phyloP scores from a whole-genome alignment of 129 eudicot species.

The Rutidosis leptorrhynchoides region DNA sequence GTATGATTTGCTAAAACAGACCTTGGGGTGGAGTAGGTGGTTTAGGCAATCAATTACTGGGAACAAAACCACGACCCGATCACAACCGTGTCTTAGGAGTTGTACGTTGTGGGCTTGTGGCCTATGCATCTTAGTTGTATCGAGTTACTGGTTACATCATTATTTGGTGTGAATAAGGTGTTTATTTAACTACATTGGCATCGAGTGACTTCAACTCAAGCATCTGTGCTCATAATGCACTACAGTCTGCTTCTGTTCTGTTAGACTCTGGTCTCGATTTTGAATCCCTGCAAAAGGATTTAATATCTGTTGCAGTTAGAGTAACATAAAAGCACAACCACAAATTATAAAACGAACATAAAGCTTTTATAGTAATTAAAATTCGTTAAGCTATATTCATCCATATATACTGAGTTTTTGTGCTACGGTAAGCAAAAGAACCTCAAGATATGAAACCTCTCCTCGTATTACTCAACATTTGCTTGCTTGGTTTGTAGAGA shows the following conservation, averaged over 20 bases:
- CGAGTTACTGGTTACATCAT: not conserved
- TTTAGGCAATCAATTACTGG: not conserved
- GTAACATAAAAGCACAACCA: too few relatives aligned
- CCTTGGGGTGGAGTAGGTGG: too few relatives aligned
- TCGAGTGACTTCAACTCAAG: not conserved
- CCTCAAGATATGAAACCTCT: not conserved
- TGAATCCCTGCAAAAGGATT: too few relatives aligned
- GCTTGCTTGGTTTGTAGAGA: not conserved
- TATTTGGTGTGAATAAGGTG: not conserved
- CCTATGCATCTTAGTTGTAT: not conserved
- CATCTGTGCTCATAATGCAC: not conserved
- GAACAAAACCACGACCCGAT: not conserved
- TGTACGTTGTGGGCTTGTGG: not conserved
- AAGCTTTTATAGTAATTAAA: too few relatives aligned
- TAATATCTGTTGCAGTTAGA: too few relatives aligned
- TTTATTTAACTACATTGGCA: not conserved
- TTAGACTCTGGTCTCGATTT: too few relatives aligned
- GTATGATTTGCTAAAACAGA: too few relatives aligned
- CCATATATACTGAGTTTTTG: not conserved
- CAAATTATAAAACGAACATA: too few relatives aligned
- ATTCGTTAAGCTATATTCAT: too few relatives aligned
- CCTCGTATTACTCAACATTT: not conserved
- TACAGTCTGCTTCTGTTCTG: too few relatives aligned
- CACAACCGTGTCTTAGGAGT: not conserved
- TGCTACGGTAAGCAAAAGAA: not conserved